Base-by-base conservation (phyloP, 2,329 filamentous ascomycete species). In the Fusarium nelsonii region DNA sequence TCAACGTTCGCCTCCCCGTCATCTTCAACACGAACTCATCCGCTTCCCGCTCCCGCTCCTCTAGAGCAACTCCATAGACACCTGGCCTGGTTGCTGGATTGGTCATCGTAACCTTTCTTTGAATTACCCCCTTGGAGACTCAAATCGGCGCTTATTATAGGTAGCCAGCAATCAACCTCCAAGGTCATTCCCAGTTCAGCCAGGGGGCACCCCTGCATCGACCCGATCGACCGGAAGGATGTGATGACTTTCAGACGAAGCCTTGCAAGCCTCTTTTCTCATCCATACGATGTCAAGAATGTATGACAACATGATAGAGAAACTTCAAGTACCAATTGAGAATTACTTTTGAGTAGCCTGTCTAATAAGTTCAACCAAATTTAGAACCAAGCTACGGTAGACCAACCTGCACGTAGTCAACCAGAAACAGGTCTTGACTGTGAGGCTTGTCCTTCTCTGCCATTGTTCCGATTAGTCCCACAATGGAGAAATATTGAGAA, bases 191-290 rank as follows among this genome's bases (percentile, higher is more conserved):
- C 62, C 63, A 55, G 53, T 44, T 33, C 33, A 40, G 45, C 51
- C 54, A 55, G 58, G 58, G 46, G 46, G 15, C 44, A 63, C 70
- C 72, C 70, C 65, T 74, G 72, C 33, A 72, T 54, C 67, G 67
- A 74, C 71, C 72, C 60, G 72, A 74, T 74, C 72, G 72, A 64
- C 63, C 57, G 48, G 69, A 63, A 65, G 58, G 41, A 32, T 48
- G 48, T 57, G 41, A 32, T 48, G 48, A 6, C 34, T 56, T 55
- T 67, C 57, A 72, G 59, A 62, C 59, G 60, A 56, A 54, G 51
- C 37, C 56, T 49, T 40, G 28, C 45, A 70, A 68, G 52, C 58
- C 58, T 59, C 48, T 39, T 51, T 40, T 20, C 30, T 16, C 26
- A 12, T 20, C 16, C 16, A 51, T 40, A 51, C 34, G 48, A 40